Conservation (phyloP, 1,139 yeast species). For the Pichia sp. region DNA sequence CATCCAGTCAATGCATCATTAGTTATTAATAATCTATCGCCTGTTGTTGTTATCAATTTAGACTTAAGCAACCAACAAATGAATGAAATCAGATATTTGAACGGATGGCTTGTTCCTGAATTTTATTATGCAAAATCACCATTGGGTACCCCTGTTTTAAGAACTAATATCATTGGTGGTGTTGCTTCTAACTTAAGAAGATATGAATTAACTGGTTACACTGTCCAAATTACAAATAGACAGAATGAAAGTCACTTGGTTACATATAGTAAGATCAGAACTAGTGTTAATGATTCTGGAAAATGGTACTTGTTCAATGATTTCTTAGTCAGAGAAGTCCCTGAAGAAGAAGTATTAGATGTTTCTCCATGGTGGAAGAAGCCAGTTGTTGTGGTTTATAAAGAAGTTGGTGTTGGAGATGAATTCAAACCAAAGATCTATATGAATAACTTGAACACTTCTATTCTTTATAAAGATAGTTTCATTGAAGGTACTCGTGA, state of each 20-base stretch:
- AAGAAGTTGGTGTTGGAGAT: constrained; percentile 39
- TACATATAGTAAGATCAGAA: constrained; percentile 38
- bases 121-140: constrained; percentile 39
- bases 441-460: constrained; percentile 51
- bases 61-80: constrained; percentile 53
- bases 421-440: constrained; percentile 42
- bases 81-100: constrained; percentile 39
- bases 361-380: constrained; percentile 77
- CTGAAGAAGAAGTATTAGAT: constrained; percentile 68
- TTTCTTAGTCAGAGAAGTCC: constrained; percentile 78
- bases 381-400: constrained; percentile 73
- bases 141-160: constrained; percentile 27
- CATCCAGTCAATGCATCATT: constrained; percentile 56
- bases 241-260: constrained; percentile 60
- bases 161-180: constrained; percentile 32
- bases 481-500: constrained; percentile 72
- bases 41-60: constrained; percentile 62
- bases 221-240: constrained; percentile 64
- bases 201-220: constrained; percentile 66
- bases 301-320: constrained; percentile 91
- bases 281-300: constrained; percentile 19
- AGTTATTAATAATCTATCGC: constrained; percentile 56
- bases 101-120: constrained; percentile 61
- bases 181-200: constrained; percentile 25
- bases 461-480: constrained; percentile 71